A percentile compares a stretch with the other conserved stretches of the same genome.
Conservation (phyloP, 164 flowering plant species). For the Vitis riparia region DNA sequence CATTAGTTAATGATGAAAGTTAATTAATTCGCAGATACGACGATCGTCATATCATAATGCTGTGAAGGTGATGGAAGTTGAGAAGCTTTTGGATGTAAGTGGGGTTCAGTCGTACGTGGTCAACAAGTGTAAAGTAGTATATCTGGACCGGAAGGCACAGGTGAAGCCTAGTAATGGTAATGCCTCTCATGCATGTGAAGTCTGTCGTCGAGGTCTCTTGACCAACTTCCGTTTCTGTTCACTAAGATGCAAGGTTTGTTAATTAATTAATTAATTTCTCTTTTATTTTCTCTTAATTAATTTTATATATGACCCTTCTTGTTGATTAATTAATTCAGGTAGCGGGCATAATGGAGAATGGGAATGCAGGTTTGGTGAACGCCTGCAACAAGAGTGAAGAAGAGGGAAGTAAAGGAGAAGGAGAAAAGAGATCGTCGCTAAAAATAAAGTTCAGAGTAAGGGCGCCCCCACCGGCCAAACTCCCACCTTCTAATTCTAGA, state of each 20-base stretch:
- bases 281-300: neutral
- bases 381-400: constrained; percentile 24
- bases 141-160: constrained; percentile 78
- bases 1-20: too few species aligned
- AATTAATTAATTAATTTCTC: neutral
- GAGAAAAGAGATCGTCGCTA: constrained; percentile 20
- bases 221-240: constrained; percentile 79
- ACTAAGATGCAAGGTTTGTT: constrained; percentile 75
- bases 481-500: constrained; percentile 39
- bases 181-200: constrained; percentile 60
- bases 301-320: neutral
- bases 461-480: constrained; percentile 40
- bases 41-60: constrained; percentile 86
- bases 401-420: constrained; percentile 19
- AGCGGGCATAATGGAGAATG: constrained; percentile 56
- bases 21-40: constrained; percentile 48
- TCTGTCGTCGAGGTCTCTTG: constrained; percentile 64
- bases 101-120: constrained; percentile 85
- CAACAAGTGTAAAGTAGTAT: constrained; percentile 74
- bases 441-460: neutral
- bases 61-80: constrained; percentile 68
- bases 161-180: constrained; percentile 39
- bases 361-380: constrained; percentile 50
- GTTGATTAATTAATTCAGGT: constrained; percentile 28
- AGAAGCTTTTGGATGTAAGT: constrained; percentile 53